A percentile compares a stretch with the other conserved stretches of the same genome.
Conservation (phyloP, 2,329 filamentous ascomycete genomes). For the Arachnomyces sp. region DNA sequence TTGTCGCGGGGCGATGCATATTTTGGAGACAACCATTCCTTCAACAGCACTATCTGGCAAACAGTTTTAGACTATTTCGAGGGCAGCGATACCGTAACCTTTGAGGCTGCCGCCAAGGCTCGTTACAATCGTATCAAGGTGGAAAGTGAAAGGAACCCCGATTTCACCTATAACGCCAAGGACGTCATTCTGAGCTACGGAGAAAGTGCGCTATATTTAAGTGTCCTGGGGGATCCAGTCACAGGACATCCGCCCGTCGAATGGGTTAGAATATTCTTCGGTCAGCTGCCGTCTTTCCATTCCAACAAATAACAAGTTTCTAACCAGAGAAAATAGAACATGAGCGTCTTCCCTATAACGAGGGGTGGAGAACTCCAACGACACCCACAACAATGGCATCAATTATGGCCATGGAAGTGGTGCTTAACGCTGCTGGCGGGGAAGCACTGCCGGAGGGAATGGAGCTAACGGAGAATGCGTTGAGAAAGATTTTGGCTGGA, state of each 20-base stretch:
- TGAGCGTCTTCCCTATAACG: constrained; percentile 27
- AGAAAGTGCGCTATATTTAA: constrained; percentile 30
- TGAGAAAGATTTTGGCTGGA: constrained; percentile 4
- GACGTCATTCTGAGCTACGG: constrained; percentile 28
- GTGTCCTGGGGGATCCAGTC: constrained; percentile 25
- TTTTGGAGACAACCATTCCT: constrained; percentile 27
- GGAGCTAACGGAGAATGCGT: constrained; percentile 2
- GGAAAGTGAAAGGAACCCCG: constrained; percentile 20
- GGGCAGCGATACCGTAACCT: constrained; percentile 15
- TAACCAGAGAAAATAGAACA: constrained; percentile 16
- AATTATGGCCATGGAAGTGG: constrained; percentile 12
- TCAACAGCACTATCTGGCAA: constrained; percentile 23
- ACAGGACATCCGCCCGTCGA: constrained; percentile 25
- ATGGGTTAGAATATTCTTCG: constrained; percentile 27
- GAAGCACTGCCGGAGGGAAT: constrained; percentile 14
- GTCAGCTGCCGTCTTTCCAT: constrained; percentile 6
- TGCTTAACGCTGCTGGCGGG: constrained; percentile 12
- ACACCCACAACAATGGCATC: constrained; percentile 12
- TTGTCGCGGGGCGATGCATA: constrained; percentile 25
- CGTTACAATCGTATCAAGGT: constrained; percentile 22
- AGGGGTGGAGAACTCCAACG: constrained; percentile 23
- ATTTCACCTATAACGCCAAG: constrained; percentile 24
- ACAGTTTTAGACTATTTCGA: constrained; percentile 18
- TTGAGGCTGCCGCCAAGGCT: constrained; percentile 20
- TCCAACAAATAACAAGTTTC: background rate